A percentile compares a stretch with the other conserved stretches of the same genome.
These are phyloP conservation scores for Herpetomonas tarakana DNA, from an alignment of 208 protist genomes.

Conservation along the genomic window DNA sequence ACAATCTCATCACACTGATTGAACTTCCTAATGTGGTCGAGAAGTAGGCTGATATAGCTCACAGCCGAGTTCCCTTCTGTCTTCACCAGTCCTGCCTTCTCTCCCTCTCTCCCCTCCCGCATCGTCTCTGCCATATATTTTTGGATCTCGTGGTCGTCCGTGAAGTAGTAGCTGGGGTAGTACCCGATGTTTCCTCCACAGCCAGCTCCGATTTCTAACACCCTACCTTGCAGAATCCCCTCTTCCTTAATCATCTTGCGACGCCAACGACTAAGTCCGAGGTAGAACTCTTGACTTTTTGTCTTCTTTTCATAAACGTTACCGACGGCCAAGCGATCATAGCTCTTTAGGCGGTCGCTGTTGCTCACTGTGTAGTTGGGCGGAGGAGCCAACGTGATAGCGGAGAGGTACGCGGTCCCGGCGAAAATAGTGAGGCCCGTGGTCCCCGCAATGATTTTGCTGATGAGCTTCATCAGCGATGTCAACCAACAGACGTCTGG, in stretches of 20 bases:
- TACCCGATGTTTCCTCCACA: slow-evolving; percentile 70
- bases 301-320: slow-evolving; percentile 82
- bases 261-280: slow-evolving; percentile 75
- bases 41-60: slow-evolving; percentile 26
- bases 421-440: slow-evolving; percentile 65
- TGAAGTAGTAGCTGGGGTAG: slow-evolving; percentile 45
- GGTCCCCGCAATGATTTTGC: slow-evolving; percentile 46
- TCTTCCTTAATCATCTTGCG: slow-evolving; percentile 68
- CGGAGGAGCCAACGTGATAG: slow-evolving; percentile 57
- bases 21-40: slow-evolving; percentile 30
- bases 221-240: slow-evolving; percentile 52
- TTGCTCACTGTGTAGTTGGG: slow-evolving; percentile 75
- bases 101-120: not conserved
- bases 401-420: slow-evolving; percentile 62
- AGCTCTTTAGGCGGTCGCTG: slow-evolving; percentile 65
- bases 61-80: not conserved
- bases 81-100: not conserved
- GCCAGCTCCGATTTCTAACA: slow-evolving; percentile 82
- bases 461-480: slow-evolving; percentile 26
- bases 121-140: slow-evolving; percentile 20
- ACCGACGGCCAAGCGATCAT: slow-evolving; percentile 55
- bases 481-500: no score
- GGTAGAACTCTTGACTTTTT: slow-evolving; percentile 75
- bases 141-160: slow-evolving; percentile 36
- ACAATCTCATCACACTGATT: slow-evolving; percentile 62